Conservation (phyloP, 805 yeast genomes). For the Nakazawaea peltata region DNA sequence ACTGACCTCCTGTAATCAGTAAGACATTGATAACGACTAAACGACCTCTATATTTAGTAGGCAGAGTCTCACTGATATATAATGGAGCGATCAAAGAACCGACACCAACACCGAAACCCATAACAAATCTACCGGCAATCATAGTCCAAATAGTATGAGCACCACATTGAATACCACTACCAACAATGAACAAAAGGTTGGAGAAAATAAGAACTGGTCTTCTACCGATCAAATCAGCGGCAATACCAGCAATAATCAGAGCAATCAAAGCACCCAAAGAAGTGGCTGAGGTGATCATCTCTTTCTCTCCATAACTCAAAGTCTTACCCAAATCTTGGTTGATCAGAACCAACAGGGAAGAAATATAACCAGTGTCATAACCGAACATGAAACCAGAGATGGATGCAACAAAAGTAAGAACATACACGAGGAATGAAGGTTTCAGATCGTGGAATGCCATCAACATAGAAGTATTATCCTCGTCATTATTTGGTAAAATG, state of each 20-base stretch:
- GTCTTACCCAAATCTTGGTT: constrained; percentile 63
- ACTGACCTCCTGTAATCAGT: constrained; percentile 92
- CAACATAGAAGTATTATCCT: constrained; percentile 39
- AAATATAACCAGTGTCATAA: constrained; percentile 94
- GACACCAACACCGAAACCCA: constrained; percentile 96
- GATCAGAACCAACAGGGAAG: constrained; percentile 83
- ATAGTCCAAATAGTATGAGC: constrained; percentile 81
- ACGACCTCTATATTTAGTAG: constrained; percentile 85
- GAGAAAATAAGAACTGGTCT: constrained; percentile 79
- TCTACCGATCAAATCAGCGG: constrained; percentile 81
- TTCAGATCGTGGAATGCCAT: constrained; percentile 39
- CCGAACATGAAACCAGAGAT: constrained; percentile 97
- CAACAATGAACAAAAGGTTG: constrained; percentile 72
- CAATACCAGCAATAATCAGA: constrained; percentile 67
- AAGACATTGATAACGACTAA: constrained; percentile 81
- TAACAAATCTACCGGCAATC: constrained; percentile 84
- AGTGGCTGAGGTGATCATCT: constrained; percentile 89
- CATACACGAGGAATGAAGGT: constrained; percentile 57
- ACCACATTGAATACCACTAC: constrained; percentile 79
- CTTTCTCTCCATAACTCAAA: constrained; percentile 73
- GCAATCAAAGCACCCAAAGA: constrained; percentile 88
- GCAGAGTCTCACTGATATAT: constrained; percentile 88
- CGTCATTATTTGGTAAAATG: constrained; percentile 33
- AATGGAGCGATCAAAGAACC: constrained; percentile 94
- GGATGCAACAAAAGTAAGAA: constrained; percentile 69